phyloP scores from a whole-genome alignment of 2,329 filamentous ascomycete genomes.

The Incumbomyces lentus region DNA sequence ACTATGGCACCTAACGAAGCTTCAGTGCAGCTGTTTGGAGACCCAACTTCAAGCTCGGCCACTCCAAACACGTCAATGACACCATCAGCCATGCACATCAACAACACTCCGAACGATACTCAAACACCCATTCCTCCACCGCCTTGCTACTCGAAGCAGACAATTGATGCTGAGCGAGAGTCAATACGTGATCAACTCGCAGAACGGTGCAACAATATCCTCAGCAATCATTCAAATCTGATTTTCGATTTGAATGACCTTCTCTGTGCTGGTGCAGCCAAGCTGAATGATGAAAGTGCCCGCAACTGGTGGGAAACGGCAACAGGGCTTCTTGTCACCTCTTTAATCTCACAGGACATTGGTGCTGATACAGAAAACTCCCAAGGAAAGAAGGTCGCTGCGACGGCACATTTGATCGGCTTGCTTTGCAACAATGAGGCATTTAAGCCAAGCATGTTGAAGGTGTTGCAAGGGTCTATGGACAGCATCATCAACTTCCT shows the following conservation, averaged over 20 bases:
- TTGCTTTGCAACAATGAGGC: conserved; percentile 76
- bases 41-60: not conserved
- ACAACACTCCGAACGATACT: conserved; percentile 13
- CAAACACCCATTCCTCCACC: not conserved
- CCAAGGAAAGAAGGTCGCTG: conserved; percentile 62
- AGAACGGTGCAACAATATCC: conserved; percentile 79
- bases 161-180: conserved; percentile 64
- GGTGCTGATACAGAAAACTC: conserved; percentile 47
- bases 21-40: not conserved
- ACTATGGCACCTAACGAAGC: conserved; percentile 12
- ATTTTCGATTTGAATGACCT: conserved; percentile 87
- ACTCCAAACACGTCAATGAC: not conserved
- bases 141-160: conserved; percentile 50
- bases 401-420: conserved; percentile 84
- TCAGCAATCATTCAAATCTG: conserved; percentile 75
- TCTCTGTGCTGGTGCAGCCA: conserved; percentile 60
- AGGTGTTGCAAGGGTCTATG: conserved; percentile 62
- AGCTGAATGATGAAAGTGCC: conserved; percentile 48
- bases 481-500: conserved; percentile 68
- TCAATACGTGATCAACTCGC: conserved; percentile 69
- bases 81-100: conserved; percentile 15
- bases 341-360: conserved; percentile 59
- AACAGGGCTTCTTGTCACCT: conserved; percentile 71
- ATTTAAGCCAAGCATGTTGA: conserved; percentile 64
- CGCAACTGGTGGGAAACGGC: conserved; percentile 58